phyloP scores from a whole-genome alignment of 306 rosid species.

The Medicago lupulina region DNA sequence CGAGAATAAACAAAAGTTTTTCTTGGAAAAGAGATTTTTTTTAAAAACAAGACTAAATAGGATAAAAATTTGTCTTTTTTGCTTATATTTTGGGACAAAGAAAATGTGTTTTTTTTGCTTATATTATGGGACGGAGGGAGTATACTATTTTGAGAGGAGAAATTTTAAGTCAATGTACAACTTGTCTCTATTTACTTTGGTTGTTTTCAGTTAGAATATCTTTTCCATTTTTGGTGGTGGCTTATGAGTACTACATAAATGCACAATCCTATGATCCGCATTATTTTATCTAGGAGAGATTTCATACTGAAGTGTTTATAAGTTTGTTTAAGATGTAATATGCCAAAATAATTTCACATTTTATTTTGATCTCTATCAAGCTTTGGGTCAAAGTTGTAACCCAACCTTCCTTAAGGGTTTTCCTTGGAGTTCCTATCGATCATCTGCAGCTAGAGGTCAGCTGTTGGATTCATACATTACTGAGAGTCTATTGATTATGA shows the following conservation, averaged over 20 bases:
- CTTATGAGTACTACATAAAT: neutral
- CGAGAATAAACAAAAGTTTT: too few species aligned
- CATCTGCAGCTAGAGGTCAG: neutral
- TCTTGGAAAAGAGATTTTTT: too few species aligned
- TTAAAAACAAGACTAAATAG: too few species aligned
- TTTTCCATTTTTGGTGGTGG: neutral
- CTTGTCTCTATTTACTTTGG: neutral
- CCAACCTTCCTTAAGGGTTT: neutral
- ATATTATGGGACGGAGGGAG: too few species aligned
- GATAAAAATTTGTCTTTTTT: too few species aligned
- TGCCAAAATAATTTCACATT: constrained; percentile 23
- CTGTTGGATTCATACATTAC: neutral
- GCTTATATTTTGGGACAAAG: too few species aligned
- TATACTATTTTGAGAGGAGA: constrained; percentile 22
- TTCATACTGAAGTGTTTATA: constrained; percentile 6
- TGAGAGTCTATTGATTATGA: neutral
- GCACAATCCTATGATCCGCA: neutral
- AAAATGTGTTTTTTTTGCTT: too few species aligned
- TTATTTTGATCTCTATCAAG: neutral
- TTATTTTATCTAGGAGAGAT: neutral
- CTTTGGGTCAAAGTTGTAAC: constrained; percentile 6
- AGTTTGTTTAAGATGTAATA: neutral
- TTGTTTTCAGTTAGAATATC: neutral
- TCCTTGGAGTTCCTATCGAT: neutral
- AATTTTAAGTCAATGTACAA: neutral